These are phyloP conservation scores for Aspergillus sp. DNA, from an alignment of 2,329 filamentous ascomycete genomes.

Conservation along the genomic window DNA sequence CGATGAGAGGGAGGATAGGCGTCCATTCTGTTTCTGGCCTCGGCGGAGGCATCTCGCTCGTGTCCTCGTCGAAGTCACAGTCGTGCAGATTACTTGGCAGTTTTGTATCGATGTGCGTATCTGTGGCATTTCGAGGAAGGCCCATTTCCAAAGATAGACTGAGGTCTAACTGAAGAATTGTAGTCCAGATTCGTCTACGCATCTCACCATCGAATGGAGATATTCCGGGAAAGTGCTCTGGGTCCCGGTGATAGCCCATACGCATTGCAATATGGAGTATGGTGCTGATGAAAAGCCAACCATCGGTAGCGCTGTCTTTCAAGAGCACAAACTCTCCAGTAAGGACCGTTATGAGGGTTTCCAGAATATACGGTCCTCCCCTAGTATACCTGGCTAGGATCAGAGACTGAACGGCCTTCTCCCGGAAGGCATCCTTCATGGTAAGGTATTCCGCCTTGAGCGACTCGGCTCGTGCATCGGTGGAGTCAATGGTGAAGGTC, in stretches of 20 bases:
- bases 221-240: neutral
- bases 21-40: constrained; percentile 1
- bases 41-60: neutral
- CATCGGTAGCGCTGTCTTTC: neutral
- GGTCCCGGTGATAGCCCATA: neutral
- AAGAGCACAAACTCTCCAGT: neutral
- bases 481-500: neutral
- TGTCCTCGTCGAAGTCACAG: neutral
- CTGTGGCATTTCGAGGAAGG: neutral
- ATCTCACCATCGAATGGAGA: neutral
- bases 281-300: neutral
- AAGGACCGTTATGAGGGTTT: neutral
- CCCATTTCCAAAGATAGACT: neutral
- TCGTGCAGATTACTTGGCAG: neutral
- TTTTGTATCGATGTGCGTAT: too few relatives aligned
- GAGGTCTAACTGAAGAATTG: neutral
- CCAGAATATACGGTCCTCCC: neutral
- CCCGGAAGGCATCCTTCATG: neutral
- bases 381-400: neutral
- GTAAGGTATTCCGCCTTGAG: neutral
- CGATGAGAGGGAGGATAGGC: neutral
- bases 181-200: neutral
- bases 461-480: neutral
- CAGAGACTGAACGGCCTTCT: neutral
- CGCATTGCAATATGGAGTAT: neutral